Base-by-base conservation (phyloP, 2,329 filamentous ascomycete species). In the Fusarium nematophilum region DNA sequence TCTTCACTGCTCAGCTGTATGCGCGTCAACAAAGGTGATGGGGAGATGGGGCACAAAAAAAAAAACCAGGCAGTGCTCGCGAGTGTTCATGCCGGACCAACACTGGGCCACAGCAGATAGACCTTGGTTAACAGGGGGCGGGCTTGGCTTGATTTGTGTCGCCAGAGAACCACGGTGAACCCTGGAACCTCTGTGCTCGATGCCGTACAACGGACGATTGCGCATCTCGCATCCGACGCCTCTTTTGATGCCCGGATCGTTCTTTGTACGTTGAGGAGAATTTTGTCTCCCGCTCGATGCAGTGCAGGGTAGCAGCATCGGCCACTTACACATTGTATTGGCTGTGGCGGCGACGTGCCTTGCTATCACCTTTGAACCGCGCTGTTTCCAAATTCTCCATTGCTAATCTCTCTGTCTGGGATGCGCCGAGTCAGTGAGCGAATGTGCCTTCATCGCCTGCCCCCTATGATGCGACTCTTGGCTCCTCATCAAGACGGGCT, bases 171-270 rank as follows among this genome's bases (percentile, higher is more conserved):
- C n/a, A n/a, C n/a, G n/a, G n/a, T n/a, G n/a, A n/a, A n/a, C n/a
- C n/a, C n/a, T n/a, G n/a, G n/a, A n/a, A n/a, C n/a, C n/a, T n/a
- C n/a, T n/a, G n/a, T n/a, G n/a, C n/a, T n/a, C n/a, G n/a, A 46
- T 56, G 46, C 17, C 36, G 57, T 62, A 37, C 23, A 37, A 38
- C 57, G 18, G 25, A 11, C 38, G 48, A 49, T 23, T 29, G 15
- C 15, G 31, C 53, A 64, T 59, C 62, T 64, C 62, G 62, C 62
- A 56, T 62, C 53, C 27, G 57, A 37, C 61, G 31, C 62, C 62
- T 62, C 34, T 65, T 64, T 64, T 13, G 62, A 64, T 40, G 43
- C 40, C 42, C 33, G 14, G 26, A 37, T 27, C 39, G 55, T n/a
- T n/a, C n/a, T n/a, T 58, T 25, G 36, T 48, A 62, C 52, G 33